Conservation (phyloP, 257 asterid genomes). For the Salvia miltiorrhiza region DNA sequence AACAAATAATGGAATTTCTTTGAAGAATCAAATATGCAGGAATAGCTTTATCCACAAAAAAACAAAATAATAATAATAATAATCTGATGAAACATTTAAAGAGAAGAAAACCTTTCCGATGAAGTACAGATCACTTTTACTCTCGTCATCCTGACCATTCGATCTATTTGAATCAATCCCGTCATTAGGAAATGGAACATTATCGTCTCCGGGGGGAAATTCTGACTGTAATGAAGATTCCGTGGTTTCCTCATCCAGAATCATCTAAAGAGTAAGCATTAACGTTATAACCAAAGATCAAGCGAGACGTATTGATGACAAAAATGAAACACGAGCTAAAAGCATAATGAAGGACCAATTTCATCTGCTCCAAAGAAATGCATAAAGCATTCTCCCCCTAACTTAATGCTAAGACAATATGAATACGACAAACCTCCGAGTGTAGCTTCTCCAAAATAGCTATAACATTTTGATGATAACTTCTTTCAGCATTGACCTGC, state of each 20-base stretch:
- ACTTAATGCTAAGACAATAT: not conserved
- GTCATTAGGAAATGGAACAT: conserved; percentile 27
- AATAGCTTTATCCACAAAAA: not conserved
- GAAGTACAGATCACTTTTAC: conserved; percentile 39
- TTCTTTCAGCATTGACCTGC: conserved; percentile 92
- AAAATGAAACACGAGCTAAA: not conserved
- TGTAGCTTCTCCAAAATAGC: conserved; percentile 81
- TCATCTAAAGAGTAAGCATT: conserved; percentile 48
- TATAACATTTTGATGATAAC: conserved; percentile 71
- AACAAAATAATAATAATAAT: not conserved
- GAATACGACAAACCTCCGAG: conserved; percentile 52
- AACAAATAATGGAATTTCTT: conserved; percentile 7
- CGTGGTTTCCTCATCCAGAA: conserved; percentile 55
- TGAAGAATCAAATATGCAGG: not conserved
- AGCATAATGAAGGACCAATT: not conserved
- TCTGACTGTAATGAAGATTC: conserved; percentile 45
- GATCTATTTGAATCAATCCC: conserved; percentile 38
- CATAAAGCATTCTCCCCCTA: not conserved
- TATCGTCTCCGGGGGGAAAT: conserved; percentile 33
- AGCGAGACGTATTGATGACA: not conserved
- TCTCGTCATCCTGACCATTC: conserved; percentile 29
- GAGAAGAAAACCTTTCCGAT: conserved; percentile 56
- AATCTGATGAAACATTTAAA: not conserved
- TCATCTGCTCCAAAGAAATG: not conserved
- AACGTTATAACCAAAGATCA: not conserved